Percentiles rank a stretch among this genome's conserved stretches.
Conservation (phyloP, 2,329 filamentous ascomycete species). For the Drechslerella stenobrocha region DNA sequence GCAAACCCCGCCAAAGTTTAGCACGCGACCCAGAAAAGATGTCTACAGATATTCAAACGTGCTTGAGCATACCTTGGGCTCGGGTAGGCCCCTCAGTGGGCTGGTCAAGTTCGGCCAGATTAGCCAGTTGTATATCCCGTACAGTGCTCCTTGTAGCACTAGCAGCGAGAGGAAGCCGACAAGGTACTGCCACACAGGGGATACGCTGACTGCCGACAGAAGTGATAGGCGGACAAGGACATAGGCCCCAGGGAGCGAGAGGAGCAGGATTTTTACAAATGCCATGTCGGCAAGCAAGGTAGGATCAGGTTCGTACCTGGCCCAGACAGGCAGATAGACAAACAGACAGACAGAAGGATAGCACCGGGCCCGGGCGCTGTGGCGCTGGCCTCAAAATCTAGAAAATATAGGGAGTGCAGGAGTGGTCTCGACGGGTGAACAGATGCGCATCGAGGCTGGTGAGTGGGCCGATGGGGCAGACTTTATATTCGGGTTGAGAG, state of each 20-base stretch:
- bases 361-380: too few relatives aligned
- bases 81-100: slow-evolving; percentile 23
- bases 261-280: slow-evolving; percentile 15
- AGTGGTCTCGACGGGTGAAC: too few relatives aligned
- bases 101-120: slow-evolving; percentile 40
- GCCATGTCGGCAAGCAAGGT: slow-evolving; percentile 12
- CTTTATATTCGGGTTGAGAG: too few relatives aligned
- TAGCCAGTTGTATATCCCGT: slow-evolving; percentile 32
- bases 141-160: slow-evolving; percentile 7
- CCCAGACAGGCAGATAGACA: too few relatives aligned
- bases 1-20: not conserved
- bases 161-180: slow-evolving; percentile 12
- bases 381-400: too few relatives aligned
- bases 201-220: slow-evolving; percentile 24
- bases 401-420: too few relatives aligned
- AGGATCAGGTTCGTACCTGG: too few relatives aligned
- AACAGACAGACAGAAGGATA: too few relatives aligned
- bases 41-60: not conserved
- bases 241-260: slow-evolving; percentile 40
- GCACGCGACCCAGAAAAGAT: not conserved
- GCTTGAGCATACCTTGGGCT: slow-evolving; percentile 30
- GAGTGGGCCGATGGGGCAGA: too few relatives aligned
- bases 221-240: slow-evolving; percentile 18
- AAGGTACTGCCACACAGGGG: slow-evolving; percentile 17
- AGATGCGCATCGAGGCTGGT: too few relatives aligned